Conservation (phyloP, 1,284 basidiomycete genomes). For the Irpex rosettiformis region DNA sequence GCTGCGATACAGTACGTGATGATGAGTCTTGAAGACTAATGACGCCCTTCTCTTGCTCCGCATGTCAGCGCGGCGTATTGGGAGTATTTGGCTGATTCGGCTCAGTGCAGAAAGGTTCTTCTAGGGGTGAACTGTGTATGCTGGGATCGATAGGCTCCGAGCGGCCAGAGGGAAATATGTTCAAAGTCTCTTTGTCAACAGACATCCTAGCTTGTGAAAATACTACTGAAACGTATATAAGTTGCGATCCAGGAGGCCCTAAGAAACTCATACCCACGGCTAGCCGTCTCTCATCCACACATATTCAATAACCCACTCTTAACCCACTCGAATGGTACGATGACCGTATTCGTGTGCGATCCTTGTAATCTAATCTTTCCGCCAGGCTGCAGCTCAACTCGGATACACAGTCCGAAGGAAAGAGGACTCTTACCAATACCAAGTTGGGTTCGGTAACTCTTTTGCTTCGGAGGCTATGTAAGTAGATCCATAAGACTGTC, state of each 20-base stretch:
- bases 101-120: background rate
- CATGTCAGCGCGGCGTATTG: background rate
- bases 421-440: constrained; percentile 53
- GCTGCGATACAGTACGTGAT: background rate
- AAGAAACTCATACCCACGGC: background rate
- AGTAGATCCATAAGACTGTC: constrained; percentile 16
- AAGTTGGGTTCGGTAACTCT: constrained; percentile 50
- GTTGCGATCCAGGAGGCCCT: background rate
- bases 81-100: background rate
- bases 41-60: background rate
- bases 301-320: background rate
- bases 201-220: background rate
- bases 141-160: background rate
- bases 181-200: background rate
- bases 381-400: constrained; percentile 1
- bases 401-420: constrained; percentile 1
- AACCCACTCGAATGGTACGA: background rate
- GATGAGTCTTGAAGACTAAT: background rate
- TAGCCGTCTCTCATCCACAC: background rate
- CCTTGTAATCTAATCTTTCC: background rate
- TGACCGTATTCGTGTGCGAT: background rate
- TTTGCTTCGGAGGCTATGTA: constrained; percentile 53
- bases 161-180: background rate
- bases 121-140: background rate
- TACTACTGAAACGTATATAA: background rate